These are phyloP conservation scores for Shiraia bambusicola DNA, from an alignment of 2,329 filamentous ascomycete species.

Conservation along the genomic window DNA sequence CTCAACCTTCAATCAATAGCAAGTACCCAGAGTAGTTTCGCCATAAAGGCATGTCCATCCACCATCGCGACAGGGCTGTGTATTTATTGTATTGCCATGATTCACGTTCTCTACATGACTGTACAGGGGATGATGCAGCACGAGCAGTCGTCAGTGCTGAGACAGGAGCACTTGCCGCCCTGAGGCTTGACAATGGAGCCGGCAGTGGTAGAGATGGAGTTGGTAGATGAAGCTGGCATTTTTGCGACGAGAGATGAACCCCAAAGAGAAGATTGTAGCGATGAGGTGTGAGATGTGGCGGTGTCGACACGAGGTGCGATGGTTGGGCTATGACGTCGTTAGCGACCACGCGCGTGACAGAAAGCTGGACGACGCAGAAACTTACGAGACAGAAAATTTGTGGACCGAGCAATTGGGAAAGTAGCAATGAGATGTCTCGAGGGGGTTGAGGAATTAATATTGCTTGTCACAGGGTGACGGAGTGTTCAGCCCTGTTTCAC, in stretches of 20 bases:
- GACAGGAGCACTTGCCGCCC: conserved; percentile 32
- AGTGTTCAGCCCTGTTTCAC: conserved; percentile 19
- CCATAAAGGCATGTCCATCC: no score
- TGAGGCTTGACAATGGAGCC: conserved; percentile 41
- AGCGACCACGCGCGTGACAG: neutral
- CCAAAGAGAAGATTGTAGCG: neutral
- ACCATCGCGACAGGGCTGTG: neutral
- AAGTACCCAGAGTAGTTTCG: neutral
- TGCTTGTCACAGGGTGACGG: conserved; percentile 5
- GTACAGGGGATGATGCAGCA: conserved; percentile 43
- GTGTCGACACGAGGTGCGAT: neutral
- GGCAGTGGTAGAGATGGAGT: conserved; percentile 33
- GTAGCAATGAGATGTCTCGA: neutral
- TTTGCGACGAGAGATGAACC: neutral
- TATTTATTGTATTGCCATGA: neutral
- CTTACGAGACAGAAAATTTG: neutral
- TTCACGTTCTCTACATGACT: conserved; percentile 34
- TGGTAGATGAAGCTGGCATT: conserved; percentile 38
- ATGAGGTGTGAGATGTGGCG: neutral
- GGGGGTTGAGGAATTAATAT: neutral
- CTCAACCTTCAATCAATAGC: neutral
- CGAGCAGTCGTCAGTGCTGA: conserved; percentile 34
- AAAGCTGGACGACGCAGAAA: neutral
- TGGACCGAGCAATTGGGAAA: no score
- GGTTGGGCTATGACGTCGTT: conserved; percentile 10